Evolutionary conservation across 768 basidiomycete species (phyloP), one percentile per base, ranked within the genome.

Genomic region (Mycena belliarum): DNA sequence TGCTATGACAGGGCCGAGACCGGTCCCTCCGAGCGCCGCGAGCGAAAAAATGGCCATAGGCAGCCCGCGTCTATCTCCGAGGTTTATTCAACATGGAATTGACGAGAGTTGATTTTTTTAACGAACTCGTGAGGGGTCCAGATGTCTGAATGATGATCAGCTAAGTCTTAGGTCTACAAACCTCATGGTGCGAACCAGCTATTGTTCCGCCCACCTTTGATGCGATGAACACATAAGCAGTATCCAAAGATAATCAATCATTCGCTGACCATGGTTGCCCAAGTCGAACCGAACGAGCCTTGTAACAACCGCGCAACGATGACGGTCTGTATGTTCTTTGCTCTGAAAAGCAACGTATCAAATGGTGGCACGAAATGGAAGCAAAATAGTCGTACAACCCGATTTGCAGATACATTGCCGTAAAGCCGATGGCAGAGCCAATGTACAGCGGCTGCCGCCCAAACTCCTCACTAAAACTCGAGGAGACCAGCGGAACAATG

Each of bases 31-130:
- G 11, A 92, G 66, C 0, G 85, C 88, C 0, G 77, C 73, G 6
- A 85, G 63, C 0, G 88, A 76, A 68, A 91, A 95, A 1, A 89
- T 66, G 0, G 87, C 76, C 89, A 93, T 93, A 0, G 91, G 91
- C 1, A 88, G 65, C 1, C 90, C 89, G 4, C 91, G 88, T 46
- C 88, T 91, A 55, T 11, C 16, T 12, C 3, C 29, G 29, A 16
- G n/a, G 55, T 20, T 26, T n/a, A n/a, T 45, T 47, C 42, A 24
- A 38, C 18, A 25, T 29, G 24, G 35, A 46, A 12, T n/a, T n/a
- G n/a, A 33, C 38, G 40, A 23, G 3, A 25, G 10, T 5, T n/a
- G 15, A 14, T 5, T 28, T 16, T 6, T 37, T 26, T 35, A 37
- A 10, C 41, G 61, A 60, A 88, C 86, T 88, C 82, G 63, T 78